Evolutionary conservation across 805 yeast species (phyloP).

Genomic region (Torulaspora quercuum): DNA sequence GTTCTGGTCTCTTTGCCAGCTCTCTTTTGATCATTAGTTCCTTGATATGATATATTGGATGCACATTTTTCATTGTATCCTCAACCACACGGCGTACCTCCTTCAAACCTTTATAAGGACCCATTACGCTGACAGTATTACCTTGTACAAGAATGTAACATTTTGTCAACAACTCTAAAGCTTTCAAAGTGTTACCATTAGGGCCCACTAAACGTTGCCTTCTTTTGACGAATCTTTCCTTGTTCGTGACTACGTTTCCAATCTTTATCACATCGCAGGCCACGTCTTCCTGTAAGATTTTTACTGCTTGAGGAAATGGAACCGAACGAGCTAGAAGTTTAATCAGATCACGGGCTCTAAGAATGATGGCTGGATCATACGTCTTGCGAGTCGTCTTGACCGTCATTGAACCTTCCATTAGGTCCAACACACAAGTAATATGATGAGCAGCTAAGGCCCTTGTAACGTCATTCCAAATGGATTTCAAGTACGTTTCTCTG

Average conservation of each 20-base stretch:
- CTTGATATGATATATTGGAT: conserved; percentile 96
- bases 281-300: conserved; percentile 83
- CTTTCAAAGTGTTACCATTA: conserved; percentile 92
- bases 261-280: conserved; percentile 97
- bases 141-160: conserved; percentile 97
- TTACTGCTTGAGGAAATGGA: conserved; percentile 94
- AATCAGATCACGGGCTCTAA: conserved; percentile 92
- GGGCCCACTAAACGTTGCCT: conserved; percentile 97
- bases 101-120: conserved; percentile 89
- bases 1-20: conserved; percentile 88
- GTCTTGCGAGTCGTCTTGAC: conserved; percentile 95
- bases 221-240: conserved; percentile 91
- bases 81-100: conserved; percentile 91
- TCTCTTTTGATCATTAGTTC: conserved; percentile 97
- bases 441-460: conserved; percentile 68
- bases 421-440: conserved; percentile 77
- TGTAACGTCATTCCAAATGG: conserved; percentile 93
- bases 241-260: conserved; percentile 82
- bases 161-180: conserved; percentile 88
- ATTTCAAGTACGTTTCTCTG: conserved; percentile 83
- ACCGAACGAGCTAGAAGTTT: conserved; percentile 93
- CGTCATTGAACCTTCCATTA: conserved; percentile 96
- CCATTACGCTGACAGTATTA: conserved; percentile 95
- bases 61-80: conserved; percentile 94
- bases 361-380: conserved; percentile 87